These are phyloP conservation scores for Danielia reshetovae DNA, from an alignment of 805 yeast genomes.

Conservation along the genomic window DNA sequence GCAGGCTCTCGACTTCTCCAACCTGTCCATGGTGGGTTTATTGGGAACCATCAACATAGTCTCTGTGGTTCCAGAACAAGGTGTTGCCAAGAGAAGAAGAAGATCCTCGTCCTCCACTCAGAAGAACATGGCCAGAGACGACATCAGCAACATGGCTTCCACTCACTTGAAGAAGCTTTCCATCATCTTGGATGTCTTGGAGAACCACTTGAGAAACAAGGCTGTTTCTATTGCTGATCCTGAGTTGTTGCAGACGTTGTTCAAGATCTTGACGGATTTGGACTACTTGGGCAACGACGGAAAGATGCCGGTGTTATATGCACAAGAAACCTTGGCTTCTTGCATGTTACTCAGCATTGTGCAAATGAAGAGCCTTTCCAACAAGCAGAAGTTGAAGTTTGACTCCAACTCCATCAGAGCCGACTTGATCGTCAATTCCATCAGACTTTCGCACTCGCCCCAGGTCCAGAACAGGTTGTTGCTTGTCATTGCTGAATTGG, in stretches of 20 bases:
- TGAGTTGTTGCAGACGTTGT: conserved; percentile 47
- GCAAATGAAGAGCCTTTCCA: conserved; percentile 38
- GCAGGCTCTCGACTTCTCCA: conserved; percentile 51
- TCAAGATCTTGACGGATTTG: conserved; percentile 65
- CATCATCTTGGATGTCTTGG: conserved; percentile 73
- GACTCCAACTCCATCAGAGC: conserved; percentile 75
- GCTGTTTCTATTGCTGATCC: conserved; percentile 34
- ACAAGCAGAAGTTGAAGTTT: conserved; percentile 29
- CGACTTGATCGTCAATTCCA: conserved; percentile 85
- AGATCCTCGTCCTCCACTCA: conserved; percentile 76
- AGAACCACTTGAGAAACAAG: conserved; percentile 40
- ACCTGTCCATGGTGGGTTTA: conserved; percentile 54
- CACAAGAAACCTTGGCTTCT: conserved; percentile 85
- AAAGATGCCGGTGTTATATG: conserved; percentile 82
- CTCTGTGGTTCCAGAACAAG: conserved; percentile 41
- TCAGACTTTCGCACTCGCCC: conserved; percentile 84
- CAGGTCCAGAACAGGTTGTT: conserved; percentile 90
- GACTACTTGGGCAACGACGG: conserved; percentile 89
- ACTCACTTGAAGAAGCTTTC: conserved; percentile 75
- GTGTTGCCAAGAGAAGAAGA: conserved; percentile 70
- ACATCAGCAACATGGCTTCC: conserved; percentile 71
- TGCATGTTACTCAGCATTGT: conserved; percentile 73
- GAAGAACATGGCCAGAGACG: conserved; percentile 70
- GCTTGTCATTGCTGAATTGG: conserved; percentile 81
- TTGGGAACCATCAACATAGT: conserved; percentile 59